Evolutionary conservation across 2,329 filamentous ascomycete genomes (phyloP).

Genomic region (Amylocarpus encephaloides): DNA sequence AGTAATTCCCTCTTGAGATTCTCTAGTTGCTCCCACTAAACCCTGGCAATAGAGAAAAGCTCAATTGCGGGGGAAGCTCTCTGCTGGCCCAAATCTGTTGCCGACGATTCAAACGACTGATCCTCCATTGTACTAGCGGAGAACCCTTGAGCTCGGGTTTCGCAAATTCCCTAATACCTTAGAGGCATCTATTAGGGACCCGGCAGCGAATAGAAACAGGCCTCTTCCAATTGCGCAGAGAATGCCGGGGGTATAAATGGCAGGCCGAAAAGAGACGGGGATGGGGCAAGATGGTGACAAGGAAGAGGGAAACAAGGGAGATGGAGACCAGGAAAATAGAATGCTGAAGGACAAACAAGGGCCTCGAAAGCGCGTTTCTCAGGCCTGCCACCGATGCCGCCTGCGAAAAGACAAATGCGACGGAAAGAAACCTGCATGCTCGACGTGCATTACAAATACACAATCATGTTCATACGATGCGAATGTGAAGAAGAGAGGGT

Average conservation of each 20-base stretch:
- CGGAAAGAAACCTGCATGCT: conserved; percentile 56
- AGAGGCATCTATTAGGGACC: no score
- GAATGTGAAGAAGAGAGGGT: conserved; percentile 68
- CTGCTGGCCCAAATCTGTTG: background rate
- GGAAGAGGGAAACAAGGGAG: conserved; percentile 8
- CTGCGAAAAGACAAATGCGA: conserved; percentile 54
- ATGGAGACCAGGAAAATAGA: conserved; percentile 8
- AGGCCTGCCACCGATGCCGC: conserved; percentile 49
- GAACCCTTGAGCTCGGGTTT: no score
- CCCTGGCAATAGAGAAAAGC: no score
- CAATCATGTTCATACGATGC: conserved; percentile 59
- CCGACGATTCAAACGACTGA: no score
- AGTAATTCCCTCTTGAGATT: no score
- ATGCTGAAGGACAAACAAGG: conserved; percentile 18
- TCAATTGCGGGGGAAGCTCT: no score
- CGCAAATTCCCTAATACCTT: no score
- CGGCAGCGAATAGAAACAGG: no score
- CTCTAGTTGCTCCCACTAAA: no score
- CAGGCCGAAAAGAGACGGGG: conserved; percentile 8
- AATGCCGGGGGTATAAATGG: no score
- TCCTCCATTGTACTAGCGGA: no score
- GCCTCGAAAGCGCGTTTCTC: conserved; percentile 37
- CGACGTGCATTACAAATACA: conserved; percentile 47
- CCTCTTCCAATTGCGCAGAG: no score
- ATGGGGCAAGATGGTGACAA: conserved; percentile 2